phyloP scores from a whole-genome alignment of 345 rosid genomes.

The Eucalyptus cloeziana region DNA sequence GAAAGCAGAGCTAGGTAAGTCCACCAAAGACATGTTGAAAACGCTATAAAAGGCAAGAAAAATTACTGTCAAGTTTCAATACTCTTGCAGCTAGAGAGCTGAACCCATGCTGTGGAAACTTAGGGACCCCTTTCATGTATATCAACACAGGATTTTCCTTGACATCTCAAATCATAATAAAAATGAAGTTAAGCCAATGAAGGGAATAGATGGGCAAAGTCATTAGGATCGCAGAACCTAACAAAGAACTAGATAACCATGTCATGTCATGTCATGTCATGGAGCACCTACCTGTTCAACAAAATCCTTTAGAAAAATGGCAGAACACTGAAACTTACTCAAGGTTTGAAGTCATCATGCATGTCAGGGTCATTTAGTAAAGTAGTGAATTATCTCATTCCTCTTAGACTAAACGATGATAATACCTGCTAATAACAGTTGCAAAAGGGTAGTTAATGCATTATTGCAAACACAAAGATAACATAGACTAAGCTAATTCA shows the following conservation, averaged over 20 bases:
- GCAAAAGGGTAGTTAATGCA: not conserved
- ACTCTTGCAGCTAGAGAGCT: slow-evolving; percentile 84
- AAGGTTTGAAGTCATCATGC: slow-evolving; percentile 79
- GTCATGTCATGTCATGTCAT: not conserved
- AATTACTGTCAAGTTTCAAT: slow-evolving; percentile 63
- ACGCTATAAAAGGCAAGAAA: not conserved
- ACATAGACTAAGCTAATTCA: not conserved
- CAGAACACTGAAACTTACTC: slow-evolving; percentile 38
- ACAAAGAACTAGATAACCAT: not conserved
- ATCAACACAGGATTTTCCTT: slow-evolving; percentile 79
- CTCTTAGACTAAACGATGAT: slow-evolving; percentile 23
- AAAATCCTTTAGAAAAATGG: slow-evolving; percentile 37
- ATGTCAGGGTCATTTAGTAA: slow-evolving; percentile 65
- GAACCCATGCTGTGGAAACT: slow-evolving; percentile 86
- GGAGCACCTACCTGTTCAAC: slow-evolving; percentile 59
- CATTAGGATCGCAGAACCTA: not conserved
- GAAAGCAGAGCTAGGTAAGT: not conserved
- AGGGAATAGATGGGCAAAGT: not conserved
- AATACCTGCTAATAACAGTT: slow-evolving; percentile 18
- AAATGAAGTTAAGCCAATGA: not conserved
- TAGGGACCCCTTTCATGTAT: slow-evolving; percentile 94
- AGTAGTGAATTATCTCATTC: slow-evolving; percentile 30
- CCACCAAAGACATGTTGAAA: not conserved
- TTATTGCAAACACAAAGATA: not conserved
- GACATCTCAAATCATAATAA: slow-evolving; percentile 47